Base-by-base conservation (phyloP, 139 green algal genomes). In the Deuterostichococcus epilithicus region DNA sequence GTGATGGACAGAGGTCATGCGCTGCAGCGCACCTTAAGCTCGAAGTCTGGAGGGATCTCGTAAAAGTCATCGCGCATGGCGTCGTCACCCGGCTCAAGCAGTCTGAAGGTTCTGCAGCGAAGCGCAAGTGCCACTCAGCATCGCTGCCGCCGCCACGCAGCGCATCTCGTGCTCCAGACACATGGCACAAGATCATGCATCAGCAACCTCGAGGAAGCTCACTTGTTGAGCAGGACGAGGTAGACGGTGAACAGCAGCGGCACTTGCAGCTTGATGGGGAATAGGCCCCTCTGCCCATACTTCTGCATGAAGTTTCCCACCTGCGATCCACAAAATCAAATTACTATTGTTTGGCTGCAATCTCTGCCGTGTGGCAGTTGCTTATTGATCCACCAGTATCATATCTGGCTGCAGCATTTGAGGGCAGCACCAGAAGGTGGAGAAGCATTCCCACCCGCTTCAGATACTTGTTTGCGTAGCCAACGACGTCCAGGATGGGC, bases 381-480 rank as follows among this genome's bases (percentile, higher is more conserved):
- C n/a, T n/a, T n/a, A n/a, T n/a, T n/a, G n/a, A n/a, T n/a, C n/a
- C n/a, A n/a, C n/a, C n/a, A n/a, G n/a, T n/a, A n/a, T n/a, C n/a
- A n/a, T n/a, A n/a, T n/a, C n/a, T n/a, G n/a, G n/a, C n/a, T n/a
- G n/a, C n/a, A n/a, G n/a, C n/a, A n/a, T n/a, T n/a, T n/a, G n/a
- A n/a, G n/a, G n/a, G n/a, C n/a, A n/a, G n/a, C n/a, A n/a, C n/a
- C n/a, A n/a, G n/a, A n/a, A n/a, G n/a, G 28, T 68, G 44, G 70
- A 84, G 25, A 77, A 94, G 95, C 44, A 80, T 85, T 5, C 82
- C 79, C 0, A 88, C 87, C 72, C 81, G 74, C 3, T 71, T 87
- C 37, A 97, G 76, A 66, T 92, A 87, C 81, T 94, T 94, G 85
- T 97, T 96, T 34, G 90, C 90, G 28, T 88, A 80, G 13, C 89